Conservation (phyloP, 257 asterid species). For the Nicotiana paniculata region DNA sequence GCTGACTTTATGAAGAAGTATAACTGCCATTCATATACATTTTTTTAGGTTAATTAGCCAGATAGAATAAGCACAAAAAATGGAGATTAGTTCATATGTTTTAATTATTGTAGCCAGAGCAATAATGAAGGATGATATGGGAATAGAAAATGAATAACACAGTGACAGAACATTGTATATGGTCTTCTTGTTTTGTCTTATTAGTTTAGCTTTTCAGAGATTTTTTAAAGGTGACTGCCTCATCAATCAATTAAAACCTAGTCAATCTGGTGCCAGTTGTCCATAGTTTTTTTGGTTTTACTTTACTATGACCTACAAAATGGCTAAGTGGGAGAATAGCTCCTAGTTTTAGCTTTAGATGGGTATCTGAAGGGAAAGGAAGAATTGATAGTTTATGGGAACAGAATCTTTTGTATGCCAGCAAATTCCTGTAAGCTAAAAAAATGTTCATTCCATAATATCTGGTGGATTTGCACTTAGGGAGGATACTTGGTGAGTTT, state of each 20-base stretch:
- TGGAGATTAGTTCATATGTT: background rate
- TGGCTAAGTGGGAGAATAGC: background rate
- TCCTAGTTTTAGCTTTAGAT: background rate
- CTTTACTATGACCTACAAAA: background rate
- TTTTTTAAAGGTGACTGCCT: background rate
- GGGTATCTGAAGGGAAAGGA: background rate
- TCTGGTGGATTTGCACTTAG: too few relatives aligned
- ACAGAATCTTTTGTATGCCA: background rate
- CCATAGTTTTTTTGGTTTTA: background rate
- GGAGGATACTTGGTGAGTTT: too few relatives aligned
- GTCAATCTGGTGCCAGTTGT: background rate
- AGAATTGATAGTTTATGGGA: background rate
- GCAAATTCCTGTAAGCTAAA: background rate
- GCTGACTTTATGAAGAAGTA: background rate
- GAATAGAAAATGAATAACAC: too few relatives aligned
- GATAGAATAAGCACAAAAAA: background rate
- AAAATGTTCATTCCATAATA: too few relatives aligned
- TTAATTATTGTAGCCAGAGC: background rate
- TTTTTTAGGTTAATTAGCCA: background rate
- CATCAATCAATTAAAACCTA: background rate
- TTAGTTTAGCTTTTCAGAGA: background rate
- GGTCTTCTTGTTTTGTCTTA: background rate
- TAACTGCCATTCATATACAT: background rate
- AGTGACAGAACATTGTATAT: too few relatives aligned
- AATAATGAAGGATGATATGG: background rate